Evolutionary conservation across 768 basidiomycete species (phyloP), one percentile per base, ranked within the genome.

Genomic region (Panaeolus papilionaceus): DNA sequence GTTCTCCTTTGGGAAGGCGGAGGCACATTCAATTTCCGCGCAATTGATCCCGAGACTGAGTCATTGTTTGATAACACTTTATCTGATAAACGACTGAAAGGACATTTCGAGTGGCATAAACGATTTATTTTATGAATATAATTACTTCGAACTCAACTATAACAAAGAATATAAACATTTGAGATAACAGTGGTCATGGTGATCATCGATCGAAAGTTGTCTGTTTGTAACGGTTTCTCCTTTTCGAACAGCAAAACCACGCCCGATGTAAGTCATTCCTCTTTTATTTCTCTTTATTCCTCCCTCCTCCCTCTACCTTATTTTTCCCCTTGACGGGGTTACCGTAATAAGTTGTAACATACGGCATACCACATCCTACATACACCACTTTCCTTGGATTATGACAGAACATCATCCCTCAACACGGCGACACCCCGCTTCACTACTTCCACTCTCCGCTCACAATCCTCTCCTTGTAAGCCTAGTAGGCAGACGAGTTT

Each of bases 381-480:
- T 70, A 71, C 70, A 75, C 71, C 71, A 71, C 71, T 73, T 72
- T 74, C 71, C 69, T 71, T 69, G 67, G 68, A 72, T 62, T 67
- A 77, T 78, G 78, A 67, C 76, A 71, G 73, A 75, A 71, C 70
- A 66, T 67, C 67, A 67, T 51, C 69, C 61, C 71, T 63, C 67
- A 73, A 74, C 62, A 58, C 78, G 78, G 66, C 80, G 83, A 67
- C 89, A 92, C 72, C 93, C 93, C 47, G 90, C 91, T 63, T 98
- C 96, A 33, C 93, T 98, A 73, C 76, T 95, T 64, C 92, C 92
- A 69, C 81, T 87, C 65, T 85, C 85, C 68, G 78, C 84, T 72
- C 97, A 98, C 83, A 89, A 94, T 80, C 91, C 91, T 26, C 88
- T 87, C 68, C 87, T 98, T 69, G 83, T 96, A 68, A 85, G 88